These are phyloP conservation scores for Exserohilum turcica DNA, from an alignment of 2,329 filamentous ascomycete genomes.

Conservation along the genomic window DNA sequence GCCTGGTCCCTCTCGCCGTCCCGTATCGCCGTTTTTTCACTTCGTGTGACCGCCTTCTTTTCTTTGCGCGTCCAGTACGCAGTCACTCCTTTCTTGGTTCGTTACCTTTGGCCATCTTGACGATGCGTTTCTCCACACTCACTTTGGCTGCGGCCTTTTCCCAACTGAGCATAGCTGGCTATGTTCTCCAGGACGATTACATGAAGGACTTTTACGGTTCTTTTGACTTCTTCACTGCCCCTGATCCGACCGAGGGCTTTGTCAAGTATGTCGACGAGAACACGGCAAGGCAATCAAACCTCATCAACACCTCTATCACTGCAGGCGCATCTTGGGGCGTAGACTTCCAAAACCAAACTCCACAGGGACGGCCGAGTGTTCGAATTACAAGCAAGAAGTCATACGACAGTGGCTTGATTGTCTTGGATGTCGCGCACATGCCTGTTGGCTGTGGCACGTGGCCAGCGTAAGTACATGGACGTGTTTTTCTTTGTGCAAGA, in stretches of 20 bases:
- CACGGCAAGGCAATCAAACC: conserved; percentile 48
- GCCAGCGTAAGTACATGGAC: conserved; percentile 49
- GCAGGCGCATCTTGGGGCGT: conserved; percentile 54
- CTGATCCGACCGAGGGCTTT: conserved; percentile 54
- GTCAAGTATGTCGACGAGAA: conserved; percentile 48
- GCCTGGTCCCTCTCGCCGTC: conserved; percentile 15
- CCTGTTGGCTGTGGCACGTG: conserved; percentile 58
- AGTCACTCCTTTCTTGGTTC: conserved; percentile 35
- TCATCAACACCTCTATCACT: conserved; percentile 46
- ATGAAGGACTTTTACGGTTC: conserved; percentile 52
- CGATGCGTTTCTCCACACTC: conserved; percentile 46
- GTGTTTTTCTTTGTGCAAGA: neutral
- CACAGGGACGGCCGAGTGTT: conserved; percentile 52
- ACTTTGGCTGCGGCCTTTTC: conserved; percentile 43
- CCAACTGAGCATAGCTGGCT: conserved; percentile 48
- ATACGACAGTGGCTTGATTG: conserved; percentile 56
- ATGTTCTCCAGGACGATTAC: conserved; percentile 49
- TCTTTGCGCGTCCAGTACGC: conserved; percentile 42
- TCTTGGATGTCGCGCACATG: conserved; percentile 58
- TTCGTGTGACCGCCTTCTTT: conserved; percentile 20
- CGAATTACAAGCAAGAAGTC: conserved; percentile 54
- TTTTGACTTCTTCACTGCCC: conserved; percentile 52
- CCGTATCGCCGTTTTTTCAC: conserved; percentile 14
- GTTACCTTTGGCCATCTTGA: conserved; percentile 31
- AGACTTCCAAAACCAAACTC: conserved; percentile 47